Conservation (phyloP, 257 asterid species). For the Cruciata laevipes region DNA sequence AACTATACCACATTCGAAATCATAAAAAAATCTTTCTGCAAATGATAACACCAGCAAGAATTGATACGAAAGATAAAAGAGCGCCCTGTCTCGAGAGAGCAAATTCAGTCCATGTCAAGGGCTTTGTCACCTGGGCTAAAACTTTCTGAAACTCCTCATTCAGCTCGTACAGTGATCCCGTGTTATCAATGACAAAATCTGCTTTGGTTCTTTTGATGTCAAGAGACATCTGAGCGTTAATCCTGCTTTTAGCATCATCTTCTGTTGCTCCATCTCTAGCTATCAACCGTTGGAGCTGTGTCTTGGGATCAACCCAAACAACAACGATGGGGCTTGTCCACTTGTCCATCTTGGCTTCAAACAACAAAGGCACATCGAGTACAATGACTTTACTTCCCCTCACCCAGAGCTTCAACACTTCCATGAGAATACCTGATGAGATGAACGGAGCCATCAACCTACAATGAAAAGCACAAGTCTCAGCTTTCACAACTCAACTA, state of each 20-base stretch:
- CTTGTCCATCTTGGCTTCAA: constrained; percentile 78
- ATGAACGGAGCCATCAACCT: constrained; percentile 83
- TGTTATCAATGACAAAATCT: constrained; percentile 69
- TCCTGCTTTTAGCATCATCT: constrained; percentile 71
- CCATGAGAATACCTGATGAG: constrained; percentile 56
- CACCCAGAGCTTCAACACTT: constrained; percentile 78
- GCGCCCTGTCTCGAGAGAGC: constrained; percentile 75
- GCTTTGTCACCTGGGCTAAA: constrained; percentile 44
- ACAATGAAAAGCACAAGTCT: constrained; percentile 14
- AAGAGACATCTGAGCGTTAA: constrained; percentile 76
- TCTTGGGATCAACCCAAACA: constrained; percentile 80
- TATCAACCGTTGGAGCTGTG: constrained; percentile 76
- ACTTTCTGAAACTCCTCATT: constrained; percentile 48
- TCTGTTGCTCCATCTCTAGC: constrained; percentile 65
- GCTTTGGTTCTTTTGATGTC: constrained; percentile 68
- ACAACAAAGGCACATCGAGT: constrained; percentile 90
- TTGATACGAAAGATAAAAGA: constrained; percentile 42
- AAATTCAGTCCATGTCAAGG: constrained; percentile 80
- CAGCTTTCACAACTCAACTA: not conserved
- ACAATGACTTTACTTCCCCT: constrained; percentile 59
- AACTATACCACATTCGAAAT: not conserved
- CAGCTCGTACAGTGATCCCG: constrained; percentile 58
- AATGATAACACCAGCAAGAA: constrained; percentile 46
- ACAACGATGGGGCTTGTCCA: constrained; percentile 87
- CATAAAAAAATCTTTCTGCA: constrained; percentile 39